phyloP scores from a whole-genome alignment of 495 filamentous ascomycete genomes.

The Aspergillus cristatus region DNA sequence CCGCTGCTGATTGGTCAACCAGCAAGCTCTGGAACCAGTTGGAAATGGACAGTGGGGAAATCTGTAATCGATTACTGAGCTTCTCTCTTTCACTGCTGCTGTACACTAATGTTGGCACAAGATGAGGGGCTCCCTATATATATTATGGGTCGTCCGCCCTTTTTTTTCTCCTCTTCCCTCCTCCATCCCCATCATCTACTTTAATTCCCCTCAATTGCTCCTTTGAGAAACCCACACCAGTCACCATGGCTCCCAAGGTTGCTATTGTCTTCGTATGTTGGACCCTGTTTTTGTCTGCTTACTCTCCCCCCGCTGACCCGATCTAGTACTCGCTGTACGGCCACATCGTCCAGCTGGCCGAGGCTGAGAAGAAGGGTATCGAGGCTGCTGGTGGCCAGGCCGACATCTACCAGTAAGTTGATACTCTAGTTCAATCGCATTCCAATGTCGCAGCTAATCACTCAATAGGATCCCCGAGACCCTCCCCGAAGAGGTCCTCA shows the following conservation, averaged over 20 bases:
- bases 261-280: conserved; percentile 78
- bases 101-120: conserved; percentile 3
- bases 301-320: conserved; percentile 1
- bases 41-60: not conserved
- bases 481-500: conserved; percentile 69
- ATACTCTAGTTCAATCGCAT: not conserved
- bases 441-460: too few relatives aligned
- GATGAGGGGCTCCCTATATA: too few relatives aligned
- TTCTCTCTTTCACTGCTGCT: conserved; percentile 6
- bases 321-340: conserved; percentile 91
- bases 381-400: conserved; percentile 74
- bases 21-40: not conserved
- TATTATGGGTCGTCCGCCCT: too few relatives aligned
- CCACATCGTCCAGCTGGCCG: conserved; percentile 75
- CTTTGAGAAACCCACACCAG: not conserved
- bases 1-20: conserved; percentile 5
- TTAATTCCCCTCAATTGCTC: not conserved
- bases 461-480: conserved; percentile 68
- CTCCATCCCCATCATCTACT: conserved; percentile 1
- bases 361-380: conserved; percentile 85
- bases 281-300: not conserved
- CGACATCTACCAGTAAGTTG: conserved; percentile 72
- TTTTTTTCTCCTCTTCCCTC: not conserved
- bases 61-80: conserved; percentile 34
- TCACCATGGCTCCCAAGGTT: conserved; percentile 82